phyloP scores from a whole-genome alignment of 2,329 filamentous ascomycete genomes.

The Venturia asperata region DNA sequence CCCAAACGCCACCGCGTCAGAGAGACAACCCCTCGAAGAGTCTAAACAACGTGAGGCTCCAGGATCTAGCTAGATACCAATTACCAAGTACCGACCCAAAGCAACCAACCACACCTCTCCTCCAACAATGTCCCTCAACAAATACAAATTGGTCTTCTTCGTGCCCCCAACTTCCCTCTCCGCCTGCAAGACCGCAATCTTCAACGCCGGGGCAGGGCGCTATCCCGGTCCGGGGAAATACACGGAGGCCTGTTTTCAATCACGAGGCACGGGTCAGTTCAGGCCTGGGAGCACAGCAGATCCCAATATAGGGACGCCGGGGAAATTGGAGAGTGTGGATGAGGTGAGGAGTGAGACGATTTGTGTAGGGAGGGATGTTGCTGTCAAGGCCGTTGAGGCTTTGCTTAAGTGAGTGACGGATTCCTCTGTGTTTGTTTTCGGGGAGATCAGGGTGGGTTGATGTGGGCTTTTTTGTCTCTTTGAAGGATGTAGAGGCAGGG shows the following conservation, averaged over 20 bases:
- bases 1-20: too few species aligned
- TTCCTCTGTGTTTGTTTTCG: not conserved
- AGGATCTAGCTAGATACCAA: too few species aligned
- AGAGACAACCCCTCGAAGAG: too few species aligned
- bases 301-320: constrained; percentile 54
- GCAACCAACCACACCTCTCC: not conserved
- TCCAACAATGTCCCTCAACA: too few species aligned
- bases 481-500: too few species aligned
- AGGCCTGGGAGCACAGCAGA: constrained; percentile 54
- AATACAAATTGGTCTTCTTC: constrained; percentile 42
- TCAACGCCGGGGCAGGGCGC: constrained; percentile 39
- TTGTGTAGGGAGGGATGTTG: constrained; percentile 52
- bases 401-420: constrained; percentile 51
- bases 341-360: constrained; percentile 55
- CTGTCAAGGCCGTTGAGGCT: constrained; percentile 52
- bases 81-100: not conserved
- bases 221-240: constrained; percentile 38
- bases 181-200: constrained; percentile 39
- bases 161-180: constrained; percentile 33
- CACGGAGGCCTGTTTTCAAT: constrained; percentile 38
- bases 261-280: constrained; percentile 57
- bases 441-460: not conserved
- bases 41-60: too few species aligned
- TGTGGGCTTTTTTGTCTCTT: too few species aligned
- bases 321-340: constrained; percentile 45